A percentile compares a stretch with the other conserved stretches of the same genome.
These are phyloP conservation scores for Epicoccum nigrum DNA, from an alignment of 2,329 filamentous ascomycete genomes.

Conservation along the genomic window DNA sequence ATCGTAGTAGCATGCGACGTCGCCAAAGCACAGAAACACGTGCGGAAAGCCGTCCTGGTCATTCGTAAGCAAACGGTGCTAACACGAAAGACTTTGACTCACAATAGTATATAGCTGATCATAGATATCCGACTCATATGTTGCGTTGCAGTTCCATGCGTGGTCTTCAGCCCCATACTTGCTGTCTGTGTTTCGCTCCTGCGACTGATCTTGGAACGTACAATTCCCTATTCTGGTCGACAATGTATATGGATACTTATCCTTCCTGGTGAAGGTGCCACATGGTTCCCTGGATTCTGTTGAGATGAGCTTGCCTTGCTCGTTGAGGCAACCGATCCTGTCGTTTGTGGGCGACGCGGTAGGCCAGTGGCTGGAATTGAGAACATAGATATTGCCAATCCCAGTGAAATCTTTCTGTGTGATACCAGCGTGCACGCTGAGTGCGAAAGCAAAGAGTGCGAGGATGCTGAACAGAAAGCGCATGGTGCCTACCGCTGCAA, in stretches of 20 bases:
- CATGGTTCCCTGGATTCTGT: constrained; percentile 22
- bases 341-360: constrained; percentile 27
- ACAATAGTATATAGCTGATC: constrained; percentile 43
- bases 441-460: constrained; percentile 11
- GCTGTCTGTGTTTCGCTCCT: constrained; percentile 39
- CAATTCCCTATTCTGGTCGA: constrained; percentile 39
- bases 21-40: constrained; percentile 43
- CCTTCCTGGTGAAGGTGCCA: constrained; percentile 30
- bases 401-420: constrained; percentile 39
- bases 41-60: constrained; percentile 37
- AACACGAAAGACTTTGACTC: not conserved
- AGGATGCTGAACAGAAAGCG: constrained; percentile 17
- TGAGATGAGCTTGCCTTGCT: constrained; percentile 32
- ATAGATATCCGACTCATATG: constrained; percentile 25
- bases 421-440: constrained; percentile 23
- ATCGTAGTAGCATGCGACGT: constrained; percentile 44
- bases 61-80: not conserved
- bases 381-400: constrained; percentile 38
- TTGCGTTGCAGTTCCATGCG: constrained; percentile 36
- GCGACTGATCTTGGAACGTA: constrained; percentile 36
- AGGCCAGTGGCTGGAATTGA: constrained; percentile 36
- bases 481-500: constrained; percentile 3
- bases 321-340: constrained; percentile 38
- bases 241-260: constrained; percentile 37
- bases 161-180: constrained; percentile 35